These are phyloP conservation scores for Fusarium multiceps DNA, from an alignment of 2,329 filamentous ascomycete species.

Conservation along the genomic window DNA sequence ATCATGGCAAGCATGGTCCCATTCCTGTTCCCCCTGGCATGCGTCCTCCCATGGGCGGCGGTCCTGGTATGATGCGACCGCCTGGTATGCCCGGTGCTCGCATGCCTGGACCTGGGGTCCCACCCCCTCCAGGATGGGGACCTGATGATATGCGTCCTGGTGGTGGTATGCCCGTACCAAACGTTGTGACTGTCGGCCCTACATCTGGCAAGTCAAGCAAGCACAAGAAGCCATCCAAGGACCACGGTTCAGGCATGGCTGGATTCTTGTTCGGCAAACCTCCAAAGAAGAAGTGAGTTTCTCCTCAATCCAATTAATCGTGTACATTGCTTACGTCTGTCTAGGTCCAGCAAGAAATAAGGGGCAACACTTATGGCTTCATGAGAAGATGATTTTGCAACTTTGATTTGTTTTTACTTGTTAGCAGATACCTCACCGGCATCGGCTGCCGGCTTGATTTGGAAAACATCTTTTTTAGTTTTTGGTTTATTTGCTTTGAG, in stretches of 20 bases:
- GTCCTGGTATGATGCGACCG: constrained; percentile 23
- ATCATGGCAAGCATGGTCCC: constrained; percentile 28
- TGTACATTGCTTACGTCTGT: constrained; percentile 12
- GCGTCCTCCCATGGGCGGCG: constrained; percentile 4
- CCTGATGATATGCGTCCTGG: constrained; percentile 6
- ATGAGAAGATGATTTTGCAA: constrained; percentile 40
- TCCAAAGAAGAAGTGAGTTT: constrained; percentile 49
- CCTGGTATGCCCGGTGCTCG: constrained; percentile 8
- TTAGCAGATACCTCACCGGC: constrained; percentile 45
- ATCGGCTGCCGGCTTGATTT: constrained; percentile 37
- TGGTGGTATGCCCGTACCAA: constrained; percentile 18
- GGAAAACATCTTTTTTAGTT: constrained; percentile 27
- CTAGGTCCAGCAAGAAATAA: constrained; percentile 44
- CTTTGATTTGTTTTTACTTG: constrained; percentile 37
- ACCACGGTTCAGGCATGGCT: constrained; percentile 30
- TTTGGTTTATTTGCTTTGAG: constrained; percentile 16
- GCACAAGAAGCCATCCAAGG: constrained; percentile 39
- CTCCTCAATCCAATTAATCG: no score
- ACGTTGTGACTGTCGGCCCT: constrained; percentile 42
- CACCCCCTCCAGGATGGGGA: constrained; percentile 41
- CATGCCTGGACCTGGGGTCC: constrained; percentile 24
- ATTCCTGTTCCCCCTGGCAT: constrained; percentile 9
- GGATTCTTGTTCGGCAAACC: constrained; percentile 48
- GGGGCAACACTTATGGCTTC: constrained; percentile 3
- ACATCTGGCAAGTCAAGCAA: constrained; percentile 33